A percentile compares a stretch with the other conserved stretches of the same genome.
Conservation (phyloP, 768 basidiomycete species). For the Leccinum incarnatum region DNA sequence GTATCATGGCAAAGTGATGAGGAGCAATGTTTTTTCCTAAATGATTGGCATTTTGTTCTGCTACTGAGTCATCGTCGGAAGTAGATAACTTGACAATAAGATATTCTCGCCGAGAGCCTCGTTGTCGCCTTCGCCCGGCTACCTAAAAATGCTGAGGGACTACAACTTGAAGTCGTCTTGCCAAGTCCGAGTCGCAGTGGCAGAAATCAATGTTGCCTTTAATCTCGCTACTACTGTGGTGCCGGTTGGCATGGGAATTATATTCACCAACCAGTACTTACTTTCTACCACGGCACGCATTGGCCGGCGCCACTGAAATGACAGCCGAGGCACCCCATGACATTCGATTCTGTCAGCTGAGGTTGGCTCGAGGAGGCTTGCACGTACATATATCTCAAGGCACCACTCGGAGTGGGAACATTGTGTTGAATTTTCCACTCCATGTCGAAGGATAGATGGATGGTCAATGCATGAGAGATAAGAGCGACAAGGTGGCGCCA, state of each 20-base stretch:
- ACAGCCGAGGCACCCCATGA: background rate
- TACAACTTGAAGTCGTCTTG: background rate
- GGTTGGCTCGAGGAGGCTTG: no score
- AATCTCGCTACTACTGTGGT: background rate
- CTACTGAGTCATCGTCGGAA: background rate
- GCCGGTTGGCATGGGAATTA: background rate
- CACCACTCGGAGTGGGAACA: background rate
- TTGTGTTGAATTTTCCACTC: background rate
- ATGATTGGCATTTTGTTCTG: background rate
- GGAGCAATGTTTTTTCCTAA: background rate
- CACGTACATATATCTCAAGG: background rate
- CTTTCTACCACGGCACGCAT: background rate
- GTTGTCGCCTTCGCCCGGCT: background rate
- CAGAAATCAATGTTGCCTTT: background rate
- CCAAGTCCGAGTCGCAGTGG: background rate
- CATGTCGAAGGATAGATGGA: background rate
- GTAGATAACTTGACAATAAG: background rate
- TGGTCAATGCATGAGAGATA: constrained; percentile 2
- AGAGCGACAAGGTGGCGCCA: background rate
- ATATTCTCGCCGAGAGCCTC: background rate
- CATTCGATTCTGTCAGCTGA: background rate
- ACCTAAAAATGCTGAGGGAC: background rate
- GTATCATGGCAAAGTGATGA: background rate
- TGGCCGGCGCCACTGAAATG: background rate
- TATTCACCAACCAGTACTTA: no score